Percentiles rank a stretch among this genome's conserved stretches.
These are phyloP conservation scores for Zymoseptoria tritici DNA, from an alignment of 2,329 filamentous ascomycete species.

Conservation along the genomic window DNA sequence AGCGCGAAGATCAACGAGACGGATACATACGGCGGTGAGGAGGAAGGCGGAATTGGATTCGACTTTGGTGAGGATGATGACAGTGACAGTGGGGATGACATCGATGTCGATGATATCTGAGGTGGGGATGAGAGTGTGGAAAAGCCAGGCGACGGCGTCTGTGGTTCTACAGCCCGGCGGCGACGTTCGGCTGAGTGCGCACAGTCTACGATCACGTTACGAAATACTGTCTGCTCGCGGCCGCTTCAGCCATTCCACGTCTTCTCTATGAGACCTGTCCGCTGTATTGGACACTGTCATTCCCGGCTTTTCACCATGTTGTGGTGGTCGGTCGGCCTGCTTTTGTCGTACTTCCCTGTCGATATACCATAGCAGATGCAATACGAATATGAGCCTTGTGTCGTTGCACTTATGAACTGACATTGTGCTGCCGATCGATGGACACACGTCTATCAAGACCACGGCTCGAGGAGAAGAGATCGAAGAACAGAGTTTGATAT, in stretches of 20 bases:
- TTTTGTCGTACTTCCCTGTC: not conserved
- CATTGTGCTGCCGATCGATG: not conserved
- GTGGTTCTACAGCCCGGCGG: too few relatives aligned
- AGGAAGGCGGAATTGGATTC: constrained; percentile 93
- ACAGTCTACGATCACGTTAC: not conserved
- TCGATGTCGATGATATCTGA: constrained; percentile 93
- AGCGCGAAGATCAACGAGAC: constrained; percentile 99
- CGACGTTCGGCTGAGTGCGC: not conserved
- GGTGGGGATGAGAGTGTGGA: not conserved
- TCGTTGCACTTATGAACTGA: not conserved
- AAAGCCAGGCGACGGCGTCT: not conserved
- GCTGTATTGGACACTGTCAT: not conserved
- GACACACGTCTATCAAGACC: not conserved
- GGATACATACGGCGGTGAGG: constrained; percentile 84
- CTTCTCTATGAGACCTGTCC: too few relatives aligned
- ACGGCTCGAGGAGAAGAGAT: too few relatives aligned
- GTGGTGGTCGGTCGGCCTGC: not conserved
- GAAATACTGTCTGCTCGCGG: not conserved
- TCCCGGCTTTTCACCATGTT: not conserved
- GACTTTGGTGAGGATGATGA: constrained; percentile 91
- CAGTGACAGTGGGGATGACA: constrained; percentile 60
- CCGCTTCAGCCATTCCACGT: not conserved
- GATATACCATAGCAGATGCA: not conserved
- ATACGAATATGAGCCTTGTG: not conserved
- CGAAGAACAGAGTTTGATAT: too few relatives aligned